Percentiles rank a stretch among this genome's conserved stretches.
Evolutionary conservation across 306 rosid species (phyloP).

Genomic region (Astragalus membranaceus): DNA sequence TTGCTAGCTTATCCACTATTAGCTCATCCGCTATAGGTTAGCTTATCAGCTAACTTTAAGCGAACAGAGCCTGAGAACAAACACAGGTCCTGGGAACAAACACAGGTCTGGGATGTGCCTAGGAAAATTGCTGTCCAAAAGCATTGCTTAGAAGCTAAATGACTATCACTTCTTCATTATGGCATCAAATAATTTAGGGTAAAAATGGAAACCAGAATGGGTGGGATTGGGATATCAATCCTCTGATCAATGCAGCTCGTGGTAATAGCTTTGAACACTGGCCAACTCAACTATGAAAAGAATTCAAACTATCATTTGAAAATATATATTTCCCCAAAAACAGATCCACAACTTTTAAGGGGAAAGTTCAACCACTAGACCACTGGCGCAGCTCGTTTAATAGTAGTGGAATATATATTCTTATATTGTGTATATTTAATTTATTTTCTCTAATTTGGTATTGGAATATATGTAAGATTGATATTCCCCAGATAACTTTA

Average conservation of each 20-base stretch:
- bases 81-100: not conserved
- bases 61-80: not conserved
- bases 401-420: not conserved
- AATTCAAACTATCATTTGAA: not conserved
- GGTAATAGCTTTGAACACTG: not conserved
- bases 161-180: not conserved
- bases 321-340: too few species aligned
- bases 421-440: not conserved
- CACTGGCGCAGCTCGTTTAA: not conserved
- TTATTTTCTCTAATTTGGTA: not conserved
- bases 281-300: not conserved
- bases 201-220: not conserved
- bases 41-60: too few species aligned
- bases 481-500: not conserved
- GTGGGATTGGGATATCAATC: not conserved
- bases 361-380: not conserved
- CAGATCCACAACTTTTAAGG: not conserved
- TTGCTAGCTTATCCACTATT: too few species aligned
- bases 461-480: not conserved
- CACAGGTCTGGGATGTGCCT: not conserved
- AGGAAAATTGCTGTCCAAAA: not conserved
- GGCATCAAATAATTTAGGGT: not conserved
- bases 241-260: not conserved
- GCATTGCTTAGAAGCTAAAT: constrained; percentile 7
- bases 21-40: too few species aligned